Base-by-base conservation (phyloP, 1,139 yeast genomes). In the Lodderomyces elongisporus region DNA sequence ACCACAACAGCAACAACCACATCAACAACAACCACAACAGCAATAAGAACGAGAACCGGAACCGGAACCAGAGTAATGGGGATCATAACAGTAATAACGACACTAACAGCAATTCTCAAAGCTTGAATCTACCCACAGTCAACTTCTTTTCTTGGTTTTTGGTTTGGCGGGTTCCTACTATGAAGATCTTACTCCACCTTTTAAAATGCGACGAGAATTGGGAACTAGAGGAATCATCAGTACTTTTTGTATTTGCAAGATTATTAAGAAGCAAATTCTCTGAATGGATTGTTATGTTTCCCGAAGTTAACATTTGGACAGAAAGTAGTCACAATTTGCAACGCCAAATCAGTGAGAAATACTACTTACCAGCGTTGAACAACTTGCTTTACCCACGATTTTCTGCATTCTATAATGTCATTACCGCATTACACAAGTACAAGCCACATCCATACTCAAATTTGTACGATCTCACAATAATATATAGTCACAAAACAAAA, bases 301-400 rank as follows among this genome's bases (percentile, higher is more conserved):
- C 93, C 0, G 93, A 83, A 52, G 89, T 81, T 2, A 83, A 82
- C 48, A 74, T 81, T 3, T 70, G 74, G 56, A 72, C 78, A 0
- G 55, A 63, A 4, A 67, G 66, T 23, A 66, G 70, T 20, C 51
- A 64, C 0, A 51, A 56, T 5, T 45, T 78, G 10, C 85, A 80
- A 41, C 58, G 63, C 28, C 63, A 66, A 28, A 66, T 78, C 38
- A 60, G 74, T 21, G 66, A 68, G 28, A 69, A 68, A 42, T 76
- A 65, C 47, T 75, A 62, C 36, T 58, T 77, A 28, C 84, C 87
- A 0, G 49, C 48, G 16, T 64, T 77, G 20, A 54, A 67, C 10
- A 61, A 79, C 41, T 55, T 79, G 3, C 54, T 83, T n/a, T 81
- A 82, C 46, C 91, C 91, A 2, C 56, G 91, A 39, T 80, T 73